Evolutionary conservation across 2,329 filamentous ascomycete genomes (phyloP).

Genomic region (Claviceps maximensis): DNA sequence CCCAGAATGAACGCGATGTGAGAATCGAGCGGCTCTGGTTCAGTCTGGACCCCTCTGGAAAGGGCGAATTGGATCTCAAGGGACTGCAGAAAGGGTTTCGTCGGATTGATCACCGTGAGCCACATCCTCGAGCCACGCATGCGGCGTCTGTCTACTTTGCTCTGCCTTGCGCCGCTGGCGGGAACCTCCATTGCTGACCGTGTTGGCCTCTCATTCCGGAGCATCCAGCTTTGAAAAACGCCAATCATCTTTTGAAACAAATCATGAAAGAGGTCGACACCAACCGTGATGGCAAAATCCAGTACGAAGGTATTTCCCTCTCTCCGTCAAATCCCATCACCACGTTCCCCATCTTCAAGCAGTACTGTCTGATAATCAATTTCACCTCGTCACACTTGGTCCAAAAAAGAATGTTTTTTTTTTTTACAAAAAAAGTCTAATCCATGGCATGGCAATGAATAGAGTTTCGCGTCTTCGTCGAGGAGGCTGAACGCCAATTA

Average conservation of each 20-base stretch:
- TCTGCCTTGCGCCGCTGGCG: neutral
- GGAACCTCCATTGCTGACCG: conserved; percentile 2
- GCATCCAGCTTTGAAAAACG: conserved; percentile 63
- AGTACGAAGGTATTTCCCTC: conserved; percentile 58
- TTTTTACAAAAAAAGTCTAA: neutral
- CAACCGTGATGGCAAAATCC: conserved; percentile 77
- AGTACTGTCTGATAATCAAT: neutral
- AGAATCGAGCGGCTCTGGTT: conserved; percentile 76
- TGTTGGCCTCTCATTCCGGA: neutral
- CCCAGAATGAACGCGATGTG: conserved; percentile 64
- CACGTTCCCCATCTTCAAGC: neutral
- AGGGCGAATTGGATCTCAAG: conserved; percentile 71
- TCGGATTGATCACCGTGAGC: conserved; percentile 80
- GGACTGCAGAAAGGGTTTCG: conserved; percentile 73
- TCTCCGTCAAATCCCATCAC: neutral
- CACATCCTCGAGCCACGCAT: neutral
- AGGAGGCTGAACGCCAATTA: conserved; percentile 75
- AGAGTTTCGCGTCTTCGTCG: conserved; percentile 87
- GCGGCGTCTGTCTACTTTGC: neutral
- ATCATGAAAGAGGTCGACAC: conserved; percentile 75
- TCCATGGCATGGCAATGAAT: neutral
- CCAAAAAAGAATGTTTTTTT: too few relatives aligned
- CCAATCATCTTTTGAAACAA: conserved; percentile 68
- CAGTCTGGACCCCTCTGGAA: conserved; percentile 61
- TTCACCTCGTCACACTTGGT: neutral